Base-by-base conservation (phyloP, 805 yeast species). In the Candida ficus region DNA sequence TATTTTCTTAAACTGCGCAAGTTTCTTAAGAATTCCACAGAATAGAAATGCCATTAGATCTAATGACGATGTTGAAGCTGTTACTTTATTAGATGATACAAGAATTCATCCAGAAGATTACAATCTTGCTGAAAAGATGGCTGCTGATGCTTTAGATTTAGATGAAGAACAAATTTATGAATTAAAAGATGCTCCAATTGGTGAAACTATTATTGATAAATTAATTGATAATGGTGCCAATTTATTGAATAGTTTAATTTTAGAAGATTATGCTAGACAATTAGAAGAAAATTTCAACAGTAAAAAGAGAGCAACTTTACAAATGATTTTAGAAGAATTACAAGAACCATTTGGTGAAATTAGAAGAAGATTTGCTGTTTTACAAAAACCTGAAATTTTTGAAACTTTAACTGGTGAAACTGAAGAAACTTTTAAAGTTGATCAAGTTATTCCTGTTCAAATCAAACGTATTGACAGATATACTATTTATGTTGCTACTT, bases 21-120 rank as follows among this genome's bases (percentile, higher is more conserved):
- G 95, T 18, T 93, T 93, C 67, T 66, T 93, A 56, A 79, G 80
- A 54, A 83, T 93, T 43, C 93, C 80, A 39, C 72, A 79, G 48
- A 68, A 78, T 33, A 52, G 72, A 60, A 56, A 60, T 38, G 54
- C 57, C 4, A 28, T 56, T 21, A 48, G 53, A 28, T 33, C 48
- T 31, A 57, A 61, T 43, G 71, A 65, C 44, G 70, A 79, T 43
- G 66, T 76, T n/a, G 78, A 80, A 21, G 75, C 83, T 27, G 97
- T 91, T 55, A 56, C 59, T 2, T 70, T 83, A 32, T 71, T 93
- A 50, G 99, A 93, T 61, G 90, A 93, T 37, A 93, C 99, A 0
- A 77, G 99, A 66, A 89, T 93, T 35, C 99, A 93, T 55, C 98
- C 98, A 7, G 98, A 93, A 63, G 99, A 93, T 64, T 93, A 93